A percentile compares a stretch with the other conserved stretches of the same genome.
phyloP scores from a whole-genome alignment of 1,284 basidiomycete species.

The Trichosporon sp. region DNA sequence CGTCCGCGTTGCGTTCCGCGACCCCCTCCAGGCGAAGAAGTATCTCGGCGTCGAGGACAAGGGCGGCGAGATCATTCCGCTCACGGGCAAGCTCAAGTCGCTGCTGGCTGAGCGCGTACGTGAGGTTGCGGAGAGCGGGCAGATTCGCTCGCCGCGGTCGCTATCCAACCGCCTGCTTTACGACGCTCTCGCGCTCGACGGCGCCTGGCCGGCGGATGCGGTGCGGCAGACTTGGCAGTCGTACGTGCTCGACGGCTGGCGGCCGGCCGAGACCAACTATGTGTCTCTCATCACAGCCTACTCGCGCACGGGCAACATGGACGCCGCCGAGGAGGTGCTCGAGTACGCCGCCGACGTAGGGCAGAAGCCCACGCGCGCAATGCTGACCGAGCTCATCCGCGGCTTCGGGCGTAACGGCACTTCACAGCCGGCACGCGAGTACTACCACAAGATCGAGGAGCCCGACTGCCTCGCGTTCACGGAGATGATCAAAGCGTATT shows the following conservation, averaged over 20 bases:
- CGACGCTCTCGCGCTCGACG: slow-evolving; percentile 38
- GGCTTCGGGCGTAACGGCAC: slow-evolving; percentile 27
- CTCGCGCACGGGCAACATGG: slow-evolving; percentile 41
- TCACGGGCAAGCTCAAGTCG: neutral
- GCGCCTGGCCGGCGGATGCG: slow-evolving; percentile 31
- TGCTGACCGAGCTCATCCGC: slow-evolving; percentile 39
- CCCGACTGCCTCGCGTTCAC: slow-evolving; percentile 23
- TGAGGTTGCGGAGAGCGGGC: slow-evolving; percentile 11
- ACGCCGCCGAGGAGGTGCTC: slow-evolving; percentile 42
- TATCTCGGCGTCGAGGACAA: neutral
- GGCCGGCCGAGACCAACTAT: slow-evolving; percentile 42
- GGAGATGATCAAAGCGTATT: slow-evolving; percentile 22
- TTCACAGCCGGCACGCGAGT: slow-evolving; percentile 7
- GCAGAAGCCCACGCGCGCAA: slow-evolving; percentile 29
- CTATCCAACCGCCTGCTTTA: slow-evolving; percentile 42
- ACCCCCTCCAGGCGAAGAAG: neutral
- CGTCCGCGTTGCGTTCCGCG: slow-evolving; percentile 26
- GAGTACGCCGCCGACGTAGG: slow-evolving; percentile 35
- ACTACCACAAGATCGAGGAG: slow-evolving; percentile 22
- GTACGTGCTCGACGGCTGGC: slow-evolving; percentile 44
- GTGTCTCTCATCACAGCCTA: slow-evolving; percentile 47
- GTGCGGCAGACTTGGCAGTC: slow-evolving; percentile 42
- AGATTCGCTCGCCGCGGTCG: slow-evolving; percentile 25
- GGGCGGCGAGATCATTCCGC: neutral
- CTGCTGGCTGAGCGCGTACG: slow-evolving; percentile 23